Evolutionary conservation across 352 stramenopile species (phyloP), one percentile per base, ranked within the genome.

Genomic region (Halophytophthora batemanensis): DNA sequence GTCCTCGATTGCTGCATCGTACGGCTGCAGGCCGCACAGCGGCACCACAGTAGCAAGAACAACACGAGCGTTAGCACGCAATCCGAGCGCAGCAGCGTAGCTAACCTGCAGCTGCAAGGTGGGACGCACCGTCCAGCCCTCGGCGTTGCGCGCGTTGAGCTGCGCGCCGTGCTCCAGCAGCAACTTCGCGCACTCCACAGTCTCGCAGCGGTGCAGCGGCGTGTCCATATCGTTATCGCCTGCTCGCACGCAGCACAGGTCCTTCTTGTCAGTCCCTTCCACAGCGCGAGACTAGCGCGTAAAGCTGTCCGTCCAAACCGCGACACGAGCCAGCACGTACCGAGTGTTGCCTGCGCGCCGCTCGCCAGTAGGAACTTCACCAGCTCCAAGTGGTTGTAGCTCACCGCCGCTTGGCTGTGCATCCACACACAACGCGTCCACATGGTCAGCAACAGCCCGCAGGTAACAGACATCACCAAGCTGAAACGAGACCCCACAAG

Each of bases 211-310:
- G 41, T 87, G 77, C 47, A 87, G 50, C n/a, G 77, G 72, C 17
- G 77, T 87, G 61, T 87, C 77, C 52, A 68, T 71, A 13, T 86
- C 77, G 19, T 80, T 82, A 50, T 87, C 74, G 13, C 69, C 73
- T 84, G 47, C 47, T 55, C 0, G 11, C 43, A 28, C 10, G 12
- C 39, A 36, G 5, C 23, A 5, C 50, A 34, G 42, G 11, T 23
- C 14, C 28, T 15, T 11, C 31, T n/a, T 11, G 10, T 31, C 17
- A 46, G 3, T 43, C 31, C 14, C 15, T 39, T 45, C 11, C 22
- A 1, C 11, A 2, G 10, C 22, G 33, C 31, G 10, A 35, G 31
- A 44, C 10, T 13, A 35, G 10, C 3, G n/a, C 33, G 10, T 3
- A 38, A 38, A 17, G 33, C 11, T 5, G n/a, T 35, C 12, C 12